Conservation (phyloP, 495 filamentous ascomycete species). For the Trichoderma gamsii region DNA sequence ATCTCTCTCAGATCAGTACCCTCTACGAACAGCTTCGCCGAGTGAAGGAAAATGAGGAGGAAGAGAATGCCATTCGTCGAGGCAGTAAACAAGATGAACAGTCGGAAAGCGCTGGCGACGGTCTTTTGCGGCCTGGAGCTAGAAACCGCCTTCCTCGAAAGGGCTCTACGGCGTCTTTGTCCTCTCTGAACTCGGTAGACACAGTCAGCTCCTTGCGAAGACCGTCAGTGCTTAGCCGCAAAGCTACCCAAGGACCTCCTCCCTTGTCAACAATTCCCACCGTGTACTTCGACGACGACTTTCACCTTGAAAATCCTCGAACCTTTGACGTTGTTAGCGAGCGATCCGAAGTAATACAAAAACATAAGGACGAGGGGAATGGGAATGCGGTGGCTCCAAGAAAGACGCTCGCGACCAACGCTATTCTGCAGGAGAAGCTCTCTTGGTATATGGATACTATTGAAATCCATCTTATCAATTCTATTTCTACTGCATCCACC, state of each 20-base stretch:
- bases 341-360: slow-evolving; percentile 79
- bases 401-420: slow-evolving; percentile 91
- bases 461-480: slow-evolving; percentile 93
- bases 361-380: slow-evolving; percentile 52
- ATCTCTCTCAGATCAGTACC: slow-evolving; percentile 73
- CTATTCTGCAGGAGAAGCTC: slow-evolving; percentile 96
- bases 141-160: slow-evolving; percentile 36
- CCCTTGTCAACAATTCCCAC: slow-evolving; percentile 86
- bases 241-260: slow-evolving; percentile 58
- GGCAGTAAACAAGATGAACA: slow-evolving; percentile 45
- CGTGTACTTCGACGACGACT: slow-evolving; percentile 93
- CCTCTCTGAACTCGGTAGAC: slow-evolving; percentile 46
- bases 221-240: slow-evolving; percentile 44
- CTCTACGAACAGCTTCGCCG: slow-evolving; percentile 78
- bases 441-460: slow-evolving; percentile 99
- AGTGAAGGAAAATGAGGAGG: slow-evolving; percentile 62
- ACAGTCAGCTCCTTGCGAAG: slow-evolving; percentile 40
- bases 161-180: slow-evolving; percentile 41
- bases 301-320: slow-evolving; percentile 91
- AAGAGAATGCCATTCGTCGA: slow-evolving; percentile 41
- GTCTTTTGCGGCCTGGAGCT: slow-evolving; percentile 37
- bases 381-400: slow-evolving; percentile 59
- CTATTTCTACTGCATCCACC: slow-evolving; percentile 88
- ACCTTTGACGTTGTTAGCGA: slow-evolving; percentile 97
- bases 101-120: slow-evolving; percentile 41